Conservation (phyloP, 208 protist genomes). For the Acanthamoeba royreba region DNA sequence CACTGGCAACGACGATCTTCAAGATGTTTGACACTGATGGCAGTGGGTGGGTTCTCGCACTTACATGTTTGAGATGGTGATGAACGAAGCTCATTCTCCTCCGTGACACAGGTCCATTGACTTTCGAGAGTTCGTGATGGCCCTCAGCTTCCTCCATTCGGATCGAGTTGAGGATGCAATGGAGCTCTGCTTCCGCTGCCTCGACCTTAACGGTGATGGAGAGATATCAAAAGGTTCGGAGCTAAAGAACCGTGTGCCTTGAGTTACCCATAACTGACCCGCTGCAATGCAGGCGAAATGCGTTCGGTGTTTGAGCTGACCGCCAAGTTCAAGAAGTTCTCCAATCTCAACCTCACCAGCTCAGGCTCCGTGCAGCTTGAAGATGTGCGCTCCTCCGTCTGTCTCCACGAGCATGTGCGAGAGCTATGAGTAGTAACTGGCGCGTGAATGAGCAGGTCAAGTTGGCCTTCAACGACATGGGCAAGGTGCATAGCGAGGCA, state of each 20-base stretch:
- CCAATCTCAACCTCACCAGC: background rate
- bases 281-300: background rate
- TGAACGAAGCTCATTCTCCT: background rate
- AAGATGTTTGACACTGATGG: conserved; percentile 26
- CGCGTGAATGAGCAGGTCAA: background rate
- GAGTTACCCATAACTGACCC: background rate
- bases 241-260: background rate
- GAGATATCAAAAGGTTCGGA: background rate
- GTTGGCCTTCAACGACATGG: background rate
- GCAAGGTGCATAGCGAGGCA: background rate
- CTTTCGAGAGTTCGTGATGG: conserved; percentile 37
- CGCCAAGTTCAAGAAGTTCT: background rate
- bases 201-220: background rate
- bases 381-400: background rate
- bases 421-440: background rate
- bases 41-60: background rate
- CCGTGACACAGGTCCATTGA: background rate
- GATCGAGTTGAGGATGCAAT: background rate
- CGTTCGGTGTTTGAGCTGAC: background rate
- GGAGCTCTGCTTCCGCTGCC: background rate
- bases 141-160: background rate
- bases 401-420: background rate
- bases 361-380: background rate
- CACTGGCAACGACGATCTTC: background rate
- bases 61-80: background rate